Percentiles rank a stretch among this genome's conserved stretches.
Conservation (phyloP, 2,329 filamentous ascomycete genomes). For the Neospermospora avenae region DNA sequence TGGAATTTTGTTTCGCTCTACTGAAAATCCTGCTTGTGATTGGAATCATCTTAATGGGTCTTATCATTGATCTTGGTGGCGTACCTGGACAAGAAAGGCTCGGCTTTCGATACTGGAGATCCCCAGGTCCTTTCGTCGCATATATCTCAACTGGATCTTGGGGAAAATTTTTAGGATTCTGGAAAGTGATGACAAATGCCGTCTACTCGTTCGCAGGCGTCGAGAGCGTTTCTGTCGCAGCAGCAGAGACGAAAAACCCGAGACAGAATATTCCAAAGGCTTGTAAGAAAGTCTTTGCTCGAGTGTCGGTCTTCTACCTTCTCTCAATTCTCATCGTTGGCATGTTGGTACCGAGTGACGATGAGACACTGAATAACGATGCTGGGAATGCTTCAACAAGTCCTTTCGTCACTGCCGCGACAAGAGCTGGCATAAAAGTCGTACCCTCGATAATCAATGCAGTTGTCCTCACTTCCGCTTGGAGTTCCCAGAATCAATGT, state of each 20-base stretch:
- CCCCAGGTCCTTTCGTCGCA: constrained; percentile 63
- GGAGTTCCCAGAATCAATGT: constrained; percentile 66
- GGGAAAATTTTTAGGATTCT: constrained; percentile 55
- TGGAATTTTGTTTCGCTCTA: constrained; percentile 50
- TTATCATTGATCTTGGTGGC: constrained; percentile 48
- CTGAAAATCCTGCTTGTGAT: constrained; percentile 60
- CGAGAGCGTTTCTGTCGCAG: constrained; percentile 45
- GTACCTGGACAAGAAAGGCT: constrained; percentile 51
- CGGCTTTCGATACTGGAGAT: constrained; percentile 51
- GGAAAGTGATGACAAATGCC: constrained; percentile 44
- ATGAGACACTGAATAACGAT: constrained; percentile 45
- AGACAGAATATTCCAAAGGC: constrained; percentile 51
- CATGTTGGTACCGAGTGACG: constrained; percentile 55
- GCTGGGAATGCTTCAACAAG: constrained; percentile 47
- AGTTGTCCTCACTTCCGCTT: constrained; percentile 69
- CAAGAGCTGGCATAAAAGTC: constrained; percentile 61
- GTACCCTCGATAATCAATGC: constrained; percentile 74
- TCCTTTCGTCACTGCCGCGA: constrained; percentile 71
- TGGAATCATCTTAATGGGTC: constrained; percentile 45
- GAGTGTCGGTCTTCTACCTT: constrained; percentile 54
- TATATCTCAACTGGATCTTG: constrained; percentile 55
- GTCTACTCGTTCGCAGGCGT: constrained; percentile 47
- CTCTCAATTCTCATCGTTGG: constrained; percentile 44
- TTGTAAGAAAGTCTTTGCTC: constrained; percentile 47
- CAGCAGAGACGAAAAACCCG: constrained; percentile 53